Conservation (phyloP, 164 flowering plant genomes). For the Vitis riparia region DNA sequence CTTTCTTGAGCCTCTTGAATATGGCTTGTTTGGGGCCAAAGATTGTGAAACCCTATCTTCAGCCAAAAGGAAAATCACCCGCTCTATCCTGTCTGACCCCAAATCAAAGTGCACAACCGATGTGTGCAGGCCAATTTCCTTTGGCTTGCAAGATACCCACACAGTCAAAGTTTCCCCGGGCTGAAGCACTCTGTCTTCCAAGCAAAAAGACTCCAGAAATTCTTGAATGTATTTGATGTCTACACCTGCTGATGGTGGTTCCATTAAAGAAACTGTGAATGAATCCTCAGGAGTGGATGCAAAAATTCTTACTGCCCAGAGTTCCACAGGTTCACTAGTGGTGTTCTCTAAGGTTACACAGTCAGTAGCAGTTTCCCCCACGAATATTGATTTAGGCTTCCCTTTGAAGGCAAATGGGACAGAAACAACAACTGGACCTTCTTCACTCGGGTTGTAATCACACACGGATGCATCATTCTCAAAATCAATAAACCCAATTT, state of each 20-base stretch:
- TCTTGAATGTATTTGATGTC: conserved; percentile 30
- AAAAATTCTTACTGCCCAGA: conserved; percentile 64
- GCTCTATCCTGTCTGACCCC: conserved; percentile 63
- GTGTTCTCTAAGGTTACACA: conserved; percentile 63
- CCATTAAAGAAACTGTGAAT: conserved; percentile 66
- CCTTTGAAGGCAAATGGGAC: conserved; percentile 69
- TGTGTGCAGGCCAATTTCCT: conserved; percentile 71
- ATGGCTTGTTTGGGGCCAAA: conserved; percentile 61
- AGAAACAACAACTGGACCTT: conserved; percentile 68
- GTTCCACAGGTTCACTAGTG: conserved; percentile 60
- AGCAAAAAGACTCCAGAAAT: conserved; percentile 44
- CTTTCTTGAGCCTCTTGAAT: conserved; percentile 41
- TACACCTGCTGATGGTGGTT: conserved; percentile 64
- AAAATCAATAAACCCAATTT: conserved; percentile 69
- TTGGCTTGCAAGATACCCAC: conserved; percentile 89
- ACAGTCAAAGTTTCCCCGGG: conserved; percentile 58
- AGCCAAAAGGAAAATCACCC: conserved; percentile 70
- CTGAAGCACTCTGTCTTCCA: conserved; percentile 77
- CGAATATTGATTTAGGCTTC: conserved; percentile 61
- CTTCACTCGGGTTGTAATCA: conserved; percentile 47
- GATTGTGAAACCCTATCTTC: conserved; percentile 74
- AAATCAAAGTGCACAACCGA: conserved; percentile 68
- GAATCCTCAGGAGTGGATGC: conserved; percentile 70
- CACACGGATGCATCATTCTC: conserved; percentile 52
- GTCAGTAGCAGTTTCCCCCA: conserved; percentile 53